Conservation (phyloP, 2,329 filamentous ascomycete species). For the Hypoxylon sp. region DNA sequence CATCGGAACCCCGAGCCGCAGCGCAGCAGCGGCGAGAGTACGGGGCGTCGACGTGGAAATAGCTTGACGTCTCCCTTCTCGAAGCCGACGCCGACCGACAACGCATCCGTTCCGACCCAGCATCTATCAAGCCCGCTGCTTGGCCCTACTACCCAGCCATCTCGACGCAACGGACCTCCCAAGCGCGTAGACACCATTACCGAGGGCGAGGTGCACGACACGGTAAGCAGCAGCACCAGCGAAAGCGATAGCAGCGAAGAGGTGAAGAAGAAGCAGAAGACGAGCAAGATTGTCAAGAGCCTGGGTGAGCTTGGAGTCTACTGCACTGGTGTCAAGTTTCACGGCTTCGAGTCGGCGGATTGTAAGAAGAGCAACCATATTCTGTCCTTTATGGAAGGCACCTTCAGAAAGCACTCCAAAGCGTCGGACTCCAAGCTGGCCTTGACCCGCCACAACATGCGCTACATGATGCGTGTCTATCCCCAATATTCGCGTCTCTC, state of each 20-base stretch:
- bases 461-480: slow-evolving; percentile 92
- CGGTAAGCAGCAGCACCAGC: slow-evolving; percentile 71
- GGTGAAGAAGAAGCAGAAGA: slow-evolving; percentile 64
- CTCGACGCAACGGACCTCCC: slow-evolving; percentile 53
- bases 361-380: slow-evolving; percentile 93
- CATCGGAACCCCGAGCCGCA: slow-evolving; percentile 60
- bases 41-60: slow-evolving; percentile 64
- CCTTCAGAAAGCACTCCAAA: slow-evolving; percentile 82
- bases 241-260: slow-evolving; percentile 78
- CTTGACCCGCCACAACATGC: slow-evolving; percentile 89
- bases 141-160: slow-evolving; percentile 59
- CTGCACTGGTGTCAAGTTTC: slow-evolving; percentile 79
- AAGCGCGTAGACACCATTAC: slow-evolving; percentile 66
- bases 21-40: slow-evolving; percentile 50
- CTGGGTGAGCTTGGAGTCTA: slow-evolving; percentile 87
- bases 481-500: slow-evolving; percentile 81
- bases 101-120: slow-evolving; percentile 58
- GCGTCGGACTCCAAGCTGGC: slow-evolving; percentile 77
- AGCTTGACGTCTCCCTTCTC: slow-evolving; percentile 83
- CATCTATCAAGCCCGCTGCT: slow-evolving; percentile 63
- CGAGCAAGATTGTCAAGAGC: slow-evolving; percentile 85
- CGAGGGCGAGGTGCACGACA: slow-evolving; percentile 63
- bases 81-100: slow-evolving; percentile 68
- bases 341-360: slow-evolving; percentile 77
- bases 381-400: slow-evolving; percentile 91